Percentiles rank a stretch among this genome's conserved stretches.
Conservation (phyloP, 2,329 filamentous ascomycete species). For the Xylariaceae sp. region DNA sequence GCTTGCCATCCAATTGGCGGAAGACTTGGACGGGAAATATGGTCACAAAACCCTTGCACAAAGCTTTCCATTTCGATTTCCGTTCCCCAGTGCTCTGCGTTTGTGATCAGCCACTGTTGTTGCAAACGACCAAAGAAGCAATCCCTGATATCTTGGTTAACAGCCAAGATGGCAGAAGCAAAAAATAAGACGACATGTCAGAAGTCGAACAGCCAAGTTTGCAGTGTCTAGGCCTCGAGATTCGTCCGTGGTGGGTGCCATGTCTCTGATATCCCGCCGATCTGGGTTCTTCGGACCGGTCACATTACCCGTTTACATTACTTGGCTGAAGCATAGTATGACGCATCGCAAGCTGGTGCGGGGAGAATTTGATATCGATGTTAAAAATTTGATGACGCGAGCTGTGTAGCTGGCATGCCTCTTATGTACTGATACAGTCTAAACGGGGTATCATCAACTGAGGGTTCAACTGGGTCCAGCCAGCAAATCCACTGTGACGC, state of each 20-base stretch:
- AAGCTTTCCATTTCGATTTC: too few species aligned
- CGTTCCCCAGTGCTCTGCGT: too few species aligned
- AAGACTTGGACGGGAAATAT: too few species aligned
- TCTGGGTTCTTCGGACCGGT: neutral
- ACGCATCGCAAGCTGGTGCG: neutral
- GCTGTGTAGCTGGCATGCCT: slow-evolving; percentile 34
- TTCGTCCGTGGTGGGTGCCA: neutral
- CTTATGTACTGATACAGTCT: slow-evolving; percentile 36
- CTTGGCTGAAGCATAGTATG: neutral
- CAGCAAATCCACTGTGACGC: slow-evolving; percentile 27
- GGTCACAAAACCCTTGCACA: too few species aligned
- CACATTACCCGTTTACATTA: neutral
- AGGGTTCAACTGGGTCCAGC: slow-evolving; percentile 33
- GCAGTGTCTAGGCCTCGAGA: neutral
- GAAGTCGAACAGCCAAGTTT: too few species aligned
- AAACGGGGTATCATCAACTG: slow-evolving; percentile 36
- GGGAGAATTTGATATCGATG: slow-evolving; percentile 27
- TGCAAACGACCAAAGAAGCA: too few species aligned
- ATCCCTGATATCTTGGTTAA: too few species aligned
- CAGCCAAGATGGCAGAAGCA: too few species aligned
- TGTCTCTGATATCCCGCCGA: neutral
- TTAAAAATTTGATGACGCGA: slow-evolving; percentile 27
- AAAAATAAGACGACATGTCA: too few species aligned
- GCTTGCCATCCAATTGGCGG: too few species aligned
- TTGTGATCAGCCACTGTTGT: too few species aligned